Percentiles rank a stretch among this genome's conserved stretches.
phyloP scores from a whole-genome alignment of 2,329 filamentous ascomycete genomes.

The Sclerotinia borealis region DNA sequence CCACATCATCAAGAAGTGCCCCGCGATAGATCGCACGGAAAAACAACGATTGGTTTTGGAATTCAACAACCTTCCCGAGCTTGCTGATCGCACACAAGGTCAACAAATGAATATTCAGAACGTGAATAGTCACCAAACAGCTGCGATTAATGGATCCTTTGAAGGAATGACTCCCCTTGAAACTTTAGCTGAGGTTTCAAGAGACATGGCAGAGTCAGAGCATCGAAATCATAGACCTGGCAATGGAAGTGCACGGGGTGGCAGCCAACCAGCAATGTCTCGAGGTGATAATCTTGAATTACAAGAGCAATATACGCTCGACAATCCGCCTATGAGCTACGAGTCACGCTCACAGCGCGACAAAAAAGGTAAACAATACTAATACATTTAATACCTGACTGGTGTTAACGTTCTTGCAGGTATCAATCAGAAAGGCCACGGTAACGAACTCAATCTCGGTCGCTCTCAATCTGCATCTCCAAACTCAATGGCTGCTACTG shows the following conservation, averaged over 20 bases:
- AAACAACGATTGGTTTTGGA: constrained; percentile 69
- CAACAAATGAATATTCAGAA: constrained; percentile 20
- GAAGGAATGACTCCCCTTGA: constrained; percentile 68
- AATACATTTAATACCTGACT: background rate
- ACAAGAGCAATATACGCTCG: constrained; percentile 53
- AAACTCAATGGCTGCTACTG: constrained; percentile 28
- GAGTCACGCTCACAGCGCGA: constrained; percentile 36
- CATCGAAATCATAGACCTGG: constrained; percentile 50
- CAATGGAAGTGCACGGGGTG: constrained; percentile 36
- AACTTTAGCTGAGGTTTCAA: constrained; percentile 80
- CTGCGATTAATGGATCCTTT: constrained; percentile 25
- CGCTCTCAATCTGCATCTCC: constrained; percentile 26
- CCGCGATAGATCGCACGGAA: constrained; percentile 67
- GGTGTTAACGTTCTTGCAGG: constrained; percentile 1
- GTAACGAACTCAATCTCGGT: background rate
- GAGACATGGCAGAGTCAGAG: constrained; percentile 64
- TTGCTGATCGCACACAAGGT: constrained; percentile 35
- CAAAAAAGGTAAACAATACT: constrained; percentile 35
- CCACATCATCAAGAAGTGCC: constrained; percentile 83
- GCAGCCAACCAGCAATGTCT: constrained; percentile 20
- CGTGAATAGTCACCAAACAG: constrained; percentile 19
- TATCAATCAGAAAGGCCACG: background rate
- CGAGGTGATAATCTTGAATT: constrained; percentile 40
- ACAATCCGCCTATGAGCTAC: constrained; percentile 48
- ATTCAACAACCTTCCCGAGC: constrained; percentile 61